Conservation (phyloP, 106 monocot species). For the Apostasia shenzhenica region DNA sequence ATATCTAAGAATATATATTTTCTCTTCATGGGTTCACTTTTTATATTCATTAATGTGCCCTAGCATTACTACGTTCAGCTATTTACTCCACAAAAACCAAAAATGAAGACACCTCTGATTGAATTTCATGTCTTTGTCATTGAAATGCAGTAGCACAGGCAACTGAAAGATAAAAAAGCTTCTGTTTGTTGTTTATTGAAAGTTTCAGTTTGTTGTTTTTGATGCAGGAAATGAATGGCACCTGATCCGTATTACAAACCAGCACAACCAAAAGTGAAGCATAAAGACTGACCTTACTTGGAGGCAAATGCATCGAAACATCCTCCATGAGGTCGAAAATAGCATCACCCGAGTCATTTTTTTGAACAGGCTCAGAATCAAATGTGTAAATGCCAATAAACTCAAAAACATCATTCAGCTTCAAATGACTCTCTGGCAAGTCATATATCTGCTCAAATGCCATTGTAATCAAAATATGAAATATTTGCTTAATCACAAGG, state of each 20-base stretch:
- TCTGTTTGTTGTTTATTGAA: background rate
- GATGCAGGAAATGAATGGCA: background rate
- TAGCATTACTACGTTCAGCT: no score
- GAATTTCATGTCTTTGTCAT: background rate
- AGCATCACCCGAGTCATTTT: conserved; percentile 41
- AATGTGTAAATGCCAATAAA: conserved; percentile 94
- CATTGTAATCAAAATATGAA: background rate
- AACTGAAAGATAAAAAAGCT: background rate
- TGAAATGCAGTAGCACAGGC: background rate
- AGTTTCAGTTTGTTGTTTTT: background rate
- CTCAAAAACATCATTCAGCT: conserved; percentile 88
- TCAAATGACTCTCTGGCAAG: conserved; percentile 61
- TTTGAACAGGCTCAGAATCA: conserved; percentile 59
- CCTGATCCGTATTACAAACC: background rate
- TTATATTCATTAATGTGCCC: no score
- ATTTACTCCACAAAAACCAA: background rate
- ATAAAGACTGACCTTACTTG: conserved; percentile 62
- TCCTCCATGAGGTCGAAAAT: conserved; percentile 73
- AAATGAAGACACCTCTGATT: background rate
- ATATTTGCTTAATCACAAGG: background rate
- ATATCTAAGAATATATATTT: no score
- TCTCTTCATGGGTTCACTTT: no score
- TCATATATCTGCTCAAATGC: conserved; percentile 68
- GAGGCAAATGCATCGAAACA: conserved; percentile 55
- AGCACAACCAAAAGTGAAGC: background rate